These are phyloP conservation scores for Fusarium sp. DNA, from an alignment of 2,329 filamentous ascomycete species.

Conservation along the genomic window DNA sequence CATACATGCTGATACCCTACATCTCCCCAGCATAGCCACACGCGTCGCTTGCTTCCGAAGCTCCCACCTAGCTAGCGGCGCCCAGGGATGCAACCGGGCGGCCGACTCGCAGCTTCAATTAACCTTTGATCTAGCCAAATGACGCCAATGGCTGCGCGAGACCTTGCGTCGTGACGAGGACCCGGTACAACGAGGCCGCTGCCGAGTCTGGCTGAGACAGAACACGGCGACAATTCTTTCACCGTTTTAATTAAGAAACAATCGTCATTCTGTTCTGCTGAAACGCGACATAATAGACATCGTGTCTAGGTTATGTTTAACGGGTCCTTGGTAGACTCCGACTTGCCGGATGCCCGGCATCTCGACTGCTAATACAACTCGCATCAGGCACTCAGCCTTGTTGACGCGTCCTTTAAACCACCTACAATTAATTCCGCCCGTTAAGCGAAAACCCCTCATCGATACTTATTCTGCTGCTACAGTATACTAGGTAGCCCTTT, in stretches of 20 bases:
- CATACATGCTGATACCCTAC: neutral
- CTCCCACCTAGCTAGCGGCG: neutral
- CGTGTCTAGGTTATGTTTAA: neutral
- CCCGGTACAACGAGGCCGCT: neutral
- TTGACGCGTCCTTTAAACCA: neutral
- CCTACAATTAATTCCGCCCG: neutral
- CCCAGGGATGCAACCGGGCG: slow-evolving; percentile 4
- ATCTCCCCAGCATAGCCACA: slow-evolving; percentile 23
- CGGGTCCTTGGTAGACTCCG: neutral
- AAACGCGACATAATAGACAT: neutral
- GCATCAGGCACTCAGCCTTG: slow-evolving; percentile 1
- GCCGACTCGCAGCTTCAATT: slow-evolving; percentile 18
- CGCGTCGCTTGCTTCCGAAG: slow-evolving; percentile 20
- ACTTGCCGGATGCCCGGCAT: neutral
- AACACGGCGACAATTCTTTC: neutral
- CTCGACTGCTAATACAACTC: neutral
- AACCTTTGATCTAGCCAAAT: neutral
- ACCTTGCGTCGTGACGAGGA: neutral
- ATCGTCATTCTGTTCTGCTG: neutral
- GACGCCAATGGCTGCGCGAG: neutral
- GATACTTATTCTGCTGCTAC: neutral
- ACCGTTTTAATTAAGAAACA: neutral
- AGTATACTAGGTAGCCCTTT: neutral
- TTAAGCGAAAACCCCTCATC: neutral
- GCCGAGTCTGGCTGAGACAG: neutral